Percentiles rank a stretch among this genome's conserved stretches.
Conservation (phyloP, 208 protist species). For the Crithidia sp. region DNA sequence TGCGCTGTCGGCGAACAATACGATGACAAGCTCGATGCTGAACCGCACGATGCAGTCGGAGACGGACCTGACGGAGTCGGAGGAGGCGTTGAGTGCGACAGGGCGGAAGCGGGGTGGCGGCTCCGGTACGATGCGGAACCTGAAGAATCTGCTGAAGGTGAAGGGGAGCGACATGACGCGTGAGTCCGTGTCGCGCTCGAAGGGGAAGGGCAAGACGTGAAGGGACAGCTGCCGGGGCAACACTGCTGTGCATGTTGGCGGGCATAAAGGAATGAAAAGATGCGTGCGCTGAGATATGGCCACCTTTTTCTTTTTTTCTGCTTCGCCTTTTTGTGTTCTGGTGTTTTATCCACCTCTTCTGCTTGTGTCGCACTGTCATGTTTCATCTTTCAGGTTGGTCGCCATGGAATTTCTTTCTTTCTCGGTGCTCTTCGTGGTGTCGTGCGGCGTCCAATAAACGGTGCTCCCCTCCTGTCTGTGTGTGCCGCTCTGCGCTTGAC, state of each 20-base stretch:
- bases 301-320: too few relatives aligned
- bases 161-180: slow-evolving; percentile 55
- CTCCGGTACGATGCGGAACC: slow-evolving; percentile 20
- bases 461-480: too few relatives aligned
- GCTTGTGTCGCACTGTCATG: too few relatives aligned
- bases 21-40: neutral
- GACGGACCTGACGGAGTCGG: slow-evolving; percentile 12
- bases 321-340: too few relatives aligned
- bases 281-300: too few relatives aligned
- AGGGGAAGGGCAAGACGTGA: slow-evolving; percentile 16
- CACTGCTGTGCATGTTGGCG: neutral
- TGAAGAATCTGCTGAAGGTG: slow-evolving; percentile 39
- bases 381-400: too few relatives aligned
- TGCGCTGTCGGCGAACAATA: neutral
- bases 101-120: neutral
- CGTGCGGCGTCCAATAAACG: too few relatives aligned
- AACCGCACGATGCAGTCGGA: neutral
- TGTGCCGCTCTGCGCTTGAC: too few relatives aligned
- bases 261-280: neutral
- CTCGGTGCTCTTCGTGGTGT: too few relatives aligned
- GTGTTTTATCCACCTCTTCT: too few relatives aligned
- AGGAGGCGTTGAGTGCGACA: slow-evolving; percentile 9
- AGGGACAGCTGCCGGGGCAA: neutral
- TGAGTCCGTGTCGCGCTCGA: slow-evolving; percentile 34
- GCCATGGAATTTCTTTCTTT: too few relatives aligned